These are phyloP conservation scores for Pinus albicaulis DNA, from an alignment of 75 land plant genomes.

Conservation along the genomic window DNA sequence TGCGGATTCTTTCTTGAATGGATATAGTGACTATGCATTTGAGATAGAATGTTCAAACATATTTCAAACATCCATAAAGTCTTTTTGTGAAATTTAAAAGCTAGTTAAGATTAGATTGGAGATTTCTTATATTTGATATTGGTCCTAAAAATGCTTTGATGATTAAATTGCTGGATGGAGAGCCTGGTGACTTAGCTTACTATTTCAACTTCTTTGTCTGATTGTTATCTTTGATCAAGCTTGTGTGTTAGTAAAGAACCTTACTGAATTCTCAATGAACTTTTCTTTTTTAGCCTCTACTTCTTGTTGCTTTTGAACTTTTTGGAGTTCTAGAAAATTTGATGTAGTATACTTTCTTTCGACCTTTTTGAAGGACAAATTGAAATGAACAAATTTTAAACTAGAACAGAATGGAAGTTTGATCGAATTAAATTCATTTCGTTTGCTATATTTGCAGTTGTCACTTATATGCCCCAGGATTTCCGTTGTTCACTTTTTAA, in stretches of 20 bases:
- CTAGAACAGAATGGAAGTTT: background rate
- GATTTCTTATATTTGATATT: background rate
- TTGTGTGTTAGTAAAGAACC: background rate
- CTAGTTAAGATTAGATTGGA: background rate
- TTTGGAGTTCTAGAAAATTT: background rate
- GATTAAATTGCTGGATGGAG: background rate
- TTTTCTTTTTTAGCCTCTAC: background rate
- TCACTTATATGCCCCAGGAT: conserved; percentile 99
- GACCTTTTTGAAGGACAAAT: background rate
- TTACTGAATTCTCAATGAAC: background rate
- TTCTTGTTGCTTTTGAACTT: background rate
- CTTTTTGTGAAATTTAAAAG: background rate
- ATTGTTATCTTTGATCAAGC: background rate
- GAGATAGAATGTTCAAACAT: background rate
- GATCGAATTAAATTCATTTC: background rate
- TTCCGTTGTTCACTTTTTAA: conserved; percentile 80
- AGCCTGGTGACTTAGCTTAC: background rate
- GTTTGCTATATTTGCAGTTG: conserved; percentile 59
- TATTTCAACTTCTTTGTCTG: background rate
- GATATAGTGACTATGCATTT: background rate
- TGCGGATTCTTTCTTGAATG: no score
- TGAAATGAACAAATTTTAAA: background rate
- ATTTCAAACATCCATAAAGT: background rate
- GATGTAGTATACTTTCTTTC: background rate
- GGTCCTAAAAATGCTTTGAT: background rate